Evolutionary conservation across 2,329 filamentous ascomycete genomes (phyloP), one percentile per base, ranked within the genome.

Genomic region (Aspergillaceae sp.): DNA sequence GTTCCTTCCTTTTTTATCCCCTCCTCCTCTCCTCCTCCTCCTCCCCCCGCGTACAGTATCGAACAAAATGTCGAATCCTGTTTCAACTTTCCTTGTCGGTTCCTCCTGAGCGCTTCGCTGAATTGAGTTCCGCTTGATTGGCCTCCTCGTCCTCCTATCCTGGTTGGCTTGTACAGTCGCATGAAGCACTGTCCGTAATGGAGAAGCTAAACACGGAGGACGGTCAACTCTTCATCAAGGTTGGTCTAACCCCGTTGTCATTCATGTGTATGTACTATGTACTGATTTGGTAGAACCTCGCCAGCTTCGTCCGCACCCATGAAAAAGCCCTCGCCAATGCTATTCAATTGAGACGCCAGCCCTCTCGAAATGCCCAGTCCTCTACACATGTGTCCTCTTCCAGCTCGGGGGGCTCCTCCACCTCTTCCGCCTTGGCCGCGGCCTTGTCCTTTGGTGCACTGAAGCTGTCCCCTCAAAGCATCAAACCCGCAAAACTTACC

Each of bases 261-360:
- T 19, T 19, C 19, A 19, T 19, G 19, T 19, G 19, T 19, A 40
- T 8, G 26, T 26, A 33, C 32, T 34, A 35, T 32, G 30, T 32
- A 19, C 30, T 11, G 47, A 30, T n/a, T 29, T 30, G 32, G 19
- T 4, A 96, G 91, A 92, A 94, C 77, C 79, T 98, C 66, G 90
- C 91, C 64, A 84, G 84, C 71, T 97, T 95, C 71, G 89, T 98
- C 70, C 88, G 90, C 52, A 95, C 89, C 46, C 89, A 98, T 74
- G 92, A 98, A 71, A 94, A 94, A 72, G 91, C 90, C 34, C 80
- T 98, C 52, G 92, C 92, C 64, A 97, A 97, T 73, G 91, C 91
- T 59, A 75, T 96, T 52, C 91, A 96, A 68, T 77, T 94, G 58
- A 84, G 84, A 66, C 82, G 87, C 60, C 78, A 80, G 51, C 72